Evolutionary conservation across 148 eudicot genomes (phyloP).

Genomic region (Hydrangea macrophylla): DNA sequence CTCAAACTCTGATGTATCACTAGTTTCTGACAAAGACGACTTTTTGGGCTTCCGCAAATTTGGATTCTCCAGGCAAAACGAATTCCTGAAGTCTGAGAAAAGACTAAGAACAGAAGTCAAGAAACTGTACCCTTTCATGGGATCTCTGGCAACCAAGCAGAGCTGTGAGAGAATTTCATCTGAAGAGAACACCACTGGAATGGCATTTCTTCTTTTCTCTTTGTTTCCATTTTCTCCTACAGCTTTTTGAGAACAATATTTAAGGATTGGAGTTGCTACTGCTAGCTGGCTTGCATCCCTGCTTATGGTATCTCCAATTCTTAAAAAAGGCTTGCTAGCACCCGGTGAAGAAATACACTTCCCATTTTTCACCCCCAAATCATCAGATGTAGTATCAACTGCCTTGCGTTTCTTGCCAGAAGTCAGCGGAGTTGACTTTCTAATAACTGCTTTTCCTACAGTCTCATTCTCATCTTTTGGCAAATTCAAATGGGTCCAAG

Average conservation of each 20-base stretch:
- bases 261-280: constrained; percentile 25
- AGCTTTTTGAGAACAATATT: constrained; percentile 10
- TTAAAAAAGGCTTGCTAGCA: constrained; percentile 21
- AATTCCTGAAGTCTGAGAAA: constrained; percentile 50
- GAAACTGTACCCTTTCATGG: constrained; percentile 30
- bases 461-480: constrained; percentile 19
- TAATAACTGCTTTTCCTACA: constrained; percentile 14
- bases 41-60: constrained; percentile 18
- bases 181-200: not conserved
- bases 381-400: constrained; percentile 18
- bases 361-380: constrained; percentile 19
- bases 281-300: constrained; percentile 38
- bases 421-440: constrained; percentile 15
- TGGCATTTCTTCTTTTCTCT: too few species aligned
- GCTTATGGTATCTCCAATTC: constrained; percentile 48
- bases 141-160: constrained; percentile 51
- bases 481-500: constrained; percentile 16
- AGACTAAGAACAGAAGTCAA: constrained; percentile 32
- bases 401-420: constrained; percentile 28
- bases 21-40: constrained; percentile 11
- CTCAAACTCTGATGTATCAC: constrained; percentile 20
- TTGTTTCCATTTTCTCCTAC: constrained; percentile 8
- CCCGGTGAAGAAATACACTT: constrained; percentile 13
- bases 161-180: too few species aligned
- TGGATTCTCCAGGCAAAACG: constrained; percentile 34